Percentiles rank a stretch among this genome's conserved stretches.
phyloP scores from a whole-genome alignment of 2,329 filamentous ascomycete species.

The Xylariaceae sp. region DNA sequence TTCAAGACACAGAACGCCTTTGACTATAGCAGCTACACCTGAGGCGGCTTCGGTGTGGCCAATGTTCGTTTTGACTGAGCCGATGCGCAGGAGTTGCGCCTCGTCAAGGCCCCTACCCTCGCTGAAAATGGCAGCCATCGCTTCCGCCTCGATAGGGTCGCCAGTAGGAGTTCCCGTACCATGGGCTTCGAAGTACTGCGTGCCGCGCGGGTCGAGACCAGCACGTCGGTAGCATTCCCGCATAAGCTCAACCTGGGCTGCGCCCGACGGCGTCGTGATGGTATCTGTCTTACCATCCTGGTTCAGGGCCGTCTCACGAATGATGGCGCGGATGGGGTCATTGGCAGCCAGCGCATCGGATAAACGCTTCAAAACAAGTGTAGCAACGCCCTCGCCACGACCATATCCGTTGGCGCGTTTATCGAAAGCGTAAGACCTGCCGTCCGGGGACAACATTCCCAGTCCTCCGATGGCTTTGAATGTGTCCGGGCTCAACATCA shows the following conservation, averaged over 20 bases:
- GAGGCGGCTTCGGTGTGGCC: conserved; percentile 30
- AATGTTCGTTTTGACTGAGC: conserved; percentile 29
- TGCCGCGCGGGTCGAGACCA: background rate
- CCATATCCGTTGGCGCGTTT: background rate
- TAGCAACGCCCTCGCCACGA: background rate
- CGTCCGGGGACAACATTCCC: background rate
- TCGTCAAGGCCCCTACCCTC: conserved; percentile 14
- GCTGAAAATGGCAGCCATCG: background rate
- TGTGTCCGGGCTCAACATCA: conserved; percentile 26
- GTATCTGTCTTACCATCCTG: background rate
- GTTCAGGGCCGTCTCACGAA: background rate
- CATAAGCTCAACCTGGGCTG: background rate
- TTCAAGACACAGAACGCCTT: conserved; percentile 24
- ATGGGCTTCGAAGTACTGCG: background rate
- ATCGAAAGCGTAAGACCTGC: background rate
- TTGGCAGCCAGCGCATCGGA: background rate
- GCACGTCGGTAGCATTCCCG: background rate
- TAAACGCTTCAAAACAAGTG: background rate
- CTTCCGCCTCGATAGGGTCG: background rate
- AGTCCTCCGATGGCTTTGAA: too few relatives aligned
- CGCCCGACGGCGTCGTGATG: background rate
- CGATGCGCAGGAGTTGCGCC: conserved; percentile 15
- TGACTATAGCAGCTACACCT: conserved; percentile 29
- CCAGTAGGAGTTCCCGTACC: background rate
- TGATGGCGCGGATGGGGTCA: background rate